These are phyloP conservation scores for Stipa capillata DNA, from an alignment of 176 grass and related monocot species.

Conservation along the genomic window DNA sequence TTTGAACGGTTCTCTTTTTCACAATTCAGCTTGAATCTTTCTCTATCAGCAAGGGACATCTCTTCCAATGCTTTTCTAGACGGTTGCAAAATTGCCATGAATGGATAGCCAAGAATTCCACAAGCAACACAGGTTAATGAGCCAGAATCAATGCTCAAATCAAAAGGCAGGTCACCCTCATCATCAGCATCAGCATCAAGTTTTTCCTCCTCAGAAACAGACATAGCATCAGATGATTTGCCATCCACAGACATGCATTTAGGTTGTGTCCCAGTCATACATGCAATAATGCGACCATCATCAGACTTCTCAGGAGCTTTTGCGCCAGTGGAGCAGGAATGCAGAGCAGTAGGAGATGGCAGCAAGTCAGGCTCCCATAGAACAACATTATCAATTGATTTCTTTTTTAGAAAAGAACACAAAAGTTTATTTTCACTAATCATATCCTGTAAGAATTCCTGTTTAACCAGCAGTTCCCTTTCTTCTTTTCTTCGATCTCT, in stretches of 20 bases:
- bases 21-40: constrained; percentile 22
- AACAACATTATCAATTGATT: constrained; percentile 49
- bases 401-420: constrained; percentile 53
- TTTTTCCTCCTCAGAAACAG: constrained; percentile 9
- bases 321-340: constrained; percentile 23
- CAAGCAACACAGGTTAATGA: constrained; percentile 96
- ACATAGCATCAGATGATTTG: constrained; percentile 4
- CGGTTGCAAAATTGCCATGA: constrained; percentile 94
- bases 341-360: constrained; percentile 36
- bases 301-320: constrained; percentile 34
- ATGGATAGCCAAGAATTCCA: constrained; percentile 97
- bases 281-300: neutral
- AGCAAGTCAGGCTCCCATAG: constrained; percentile 92
- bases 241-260: constrained; percentile 7
- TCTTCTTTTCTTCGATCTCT: constrained; percentile 96
- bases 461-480: constrained; percentile 78
- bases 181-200: constrained; percentile 30
- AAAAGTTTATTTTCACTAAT: constrained; percentile 70
- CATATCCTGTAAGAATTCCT: constrained; percentile 93
- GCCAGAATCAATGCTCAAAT: constrained; percentile 91
- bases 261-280: neutral
- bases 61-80: constrained; percentile 60
- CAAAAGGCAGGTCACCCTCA: constrained; percentile 73
- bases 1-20: constrained; percentile 28
- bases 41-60: constrained; percentile 36